Conservation (phyloP, 345 rosid species). For the Melastoma malabathricum region DNA sequence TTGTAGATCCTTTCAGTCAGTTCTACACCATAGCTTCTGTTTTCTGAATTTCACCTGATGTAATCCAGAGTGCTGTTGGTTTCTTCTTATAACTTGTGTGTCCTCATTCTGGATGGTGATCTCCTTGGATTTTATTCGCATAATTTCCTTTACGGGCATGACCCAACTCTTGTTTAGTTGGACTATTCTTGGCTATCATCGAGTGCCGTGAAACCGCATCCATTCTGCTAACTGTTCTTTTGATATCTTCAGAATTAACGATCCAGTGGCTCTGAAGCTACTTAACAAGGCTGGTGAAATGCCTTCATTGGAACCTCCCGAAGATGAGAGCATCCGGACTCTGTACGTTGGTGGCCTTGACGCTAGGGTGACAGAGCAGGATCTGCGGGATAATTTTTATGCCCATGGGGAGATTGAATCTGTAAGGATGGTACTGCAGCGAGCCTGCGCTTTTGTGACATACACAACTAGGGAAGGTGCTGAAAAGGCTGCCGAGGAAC, state of each 20-base stretch:
- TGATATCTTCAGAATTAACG: constrained; percentile 54
- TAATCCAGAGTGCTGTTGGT: no score
- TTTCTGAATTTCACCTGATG: no score
- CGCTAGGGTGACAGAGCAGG: constrained; percentile 74
- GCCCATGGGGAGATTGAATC: constrained; percentile 91
- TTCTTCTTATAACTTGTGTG: no score
- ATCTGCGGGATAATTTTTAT: constrained; percentile 75
- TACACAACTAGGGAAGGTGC: constrained; percentile 94
- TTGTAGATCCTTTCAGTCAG: no score
- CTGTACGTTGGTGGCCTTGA: constrained; percentile 89
- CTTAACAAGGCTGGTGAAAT: constrained; percentile 95
- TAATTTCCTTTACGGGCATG: no score
- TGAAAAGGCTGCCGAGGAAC: constrained; percentile 91
- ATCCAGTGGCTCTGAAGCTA: constrained; percentile 84
- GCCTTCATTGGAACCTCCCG: constrained; percentile 87
- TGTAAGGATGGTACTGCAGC: constrained; percentile 66
- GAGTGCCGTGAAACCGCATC: no score
- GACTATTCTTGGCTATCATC: no score
- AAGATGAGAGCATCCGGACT: constrained; percentile 81
- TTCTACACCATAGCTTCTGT: no score
- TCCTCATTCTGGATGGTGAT: no score
- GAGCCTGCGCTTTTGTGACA: constrained; percentile 90
- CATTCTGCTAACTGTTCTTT: no score
- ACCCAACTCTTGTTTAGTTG: no score
- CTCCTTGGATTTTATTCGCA: no score